Base-by-base conservation (phyloP, 2,329 filamentous ascomycete species). In the Verticillium albo-atrum region DNA sequence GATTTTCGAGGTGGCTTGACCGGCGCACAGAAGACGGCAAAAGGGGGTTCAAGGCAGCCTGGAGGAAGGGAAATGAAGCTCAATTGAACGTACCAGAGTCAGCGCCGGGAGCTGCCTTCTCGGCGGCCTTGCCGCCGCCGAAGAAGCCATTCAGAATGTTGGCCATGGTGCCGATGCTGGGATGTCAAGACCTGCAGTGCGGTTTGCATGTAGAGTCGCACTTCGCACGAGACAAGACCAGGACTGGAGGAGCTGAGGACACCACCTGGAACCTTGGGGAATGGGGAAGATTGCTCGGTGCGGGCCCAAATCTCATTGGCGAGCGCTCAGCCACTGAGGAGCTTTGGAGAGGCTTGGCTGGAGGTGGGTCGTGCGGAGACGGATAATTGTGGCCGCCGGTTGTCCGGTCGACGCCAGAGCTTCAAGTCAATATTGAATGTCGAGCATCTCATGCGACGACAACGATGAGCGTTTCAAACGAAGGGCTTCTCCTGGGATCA, bases 131-230 rank as follows among this genome's bases (percentile, higher is more conserved):
- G 71, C 80, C 80, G 71, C 84, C 87, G 70, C 88, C 88, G 68
- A 92, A 84, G 69, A 91, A 75, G 71, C 84, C 85, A 75, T 89
- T 89, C 66, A 90, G 71, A 65, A 89, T 75, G 68, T 82, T 78
- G 66, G 82, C 82, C 82, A 85, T 85, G 71, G 62, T 60, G 60
- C 56, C 42, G 35, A 7, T 60, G 64, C 67, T 64, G 63, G 62
- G 63, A 57, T 62, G 56, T 52, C 56, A 52, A 53, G 27, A 56
- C 55, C 35, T 50, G 55, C 42, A 50, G 25, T 47, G 55, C 55
- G 17, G 35, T 56, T 37, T 56, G 34, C 4, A 56, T 27, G 25
- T 56, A 56, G 55, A 15, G 34, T 37, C 34, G 34, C 34, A 37
- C 34, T 12, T n/a, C 34, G 34, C 34, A n/a, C 34, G 34, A 37